Conservation (phyloP, 768 basidiomycete genomes). For the Pleurotus citrinopileatus region DNA sequence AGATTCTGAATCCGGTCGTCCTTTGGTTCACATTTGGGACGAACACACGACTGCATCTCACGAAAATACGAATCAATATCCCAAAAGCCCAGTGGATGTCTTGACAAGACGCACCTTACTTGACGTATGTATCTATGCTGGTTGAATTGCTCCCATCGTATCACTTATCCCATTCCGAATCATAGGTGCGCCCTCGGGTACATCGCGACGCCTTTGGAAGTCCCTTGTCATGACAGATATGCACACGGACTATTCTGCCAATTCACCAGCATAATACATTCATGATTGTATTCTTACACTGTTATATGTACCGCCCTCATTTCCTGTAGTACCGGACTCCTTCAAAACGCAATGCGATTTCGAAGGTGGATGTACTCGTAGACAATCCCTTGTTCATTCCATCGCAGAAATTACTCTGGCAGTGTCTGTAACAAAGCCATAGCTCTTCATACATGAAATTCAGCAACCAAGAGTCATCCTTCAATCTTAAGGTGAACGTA, state of each 20-base stretch:
- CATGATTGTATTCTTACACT: conserved; percentile 4
- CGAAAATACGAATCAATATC: not conserved
- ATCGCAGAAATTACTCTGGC: conserved; percentile 7
- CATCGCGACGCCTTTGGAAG: conserved; percentile 4
- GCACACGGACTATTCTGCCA: not conserved
- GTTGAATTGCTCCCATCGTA: no score
- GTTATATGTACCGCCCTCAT: not conserved
- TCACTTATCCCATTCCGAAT: not conserved
- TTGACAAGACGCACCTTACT: conserved; percentile 18
- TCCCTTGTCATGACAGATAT: conserved; percentile 1
- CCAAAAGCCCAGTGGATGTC: conserved; percentile 7
- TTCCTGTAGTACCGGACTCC: no score
- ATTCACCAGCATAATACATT: not conserved
- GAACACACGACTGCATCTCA: not conserved
- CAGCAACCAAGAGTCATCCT: no score
- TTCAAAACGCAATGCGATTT: no score
- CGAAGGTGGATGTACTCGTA: not conserved
- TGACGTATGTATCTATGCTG: conserved; percentile 12
- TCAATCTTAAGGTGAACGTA: no score
- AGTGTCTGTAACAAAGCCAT: conserved; percentile 13
- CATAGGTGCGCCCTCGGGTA: conserved; percentile 14
- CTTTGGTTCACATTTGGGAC: conserved; percentile 7
- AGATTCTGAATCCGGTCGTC: conserved; percentile 2
- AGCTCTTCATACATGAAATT: not conserved
- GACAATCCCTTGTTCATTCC: not conserved